phyloP scores from a whole-genome alignment of 352 stramenopile genomes.

The Phytophthora meadii region DNA sequence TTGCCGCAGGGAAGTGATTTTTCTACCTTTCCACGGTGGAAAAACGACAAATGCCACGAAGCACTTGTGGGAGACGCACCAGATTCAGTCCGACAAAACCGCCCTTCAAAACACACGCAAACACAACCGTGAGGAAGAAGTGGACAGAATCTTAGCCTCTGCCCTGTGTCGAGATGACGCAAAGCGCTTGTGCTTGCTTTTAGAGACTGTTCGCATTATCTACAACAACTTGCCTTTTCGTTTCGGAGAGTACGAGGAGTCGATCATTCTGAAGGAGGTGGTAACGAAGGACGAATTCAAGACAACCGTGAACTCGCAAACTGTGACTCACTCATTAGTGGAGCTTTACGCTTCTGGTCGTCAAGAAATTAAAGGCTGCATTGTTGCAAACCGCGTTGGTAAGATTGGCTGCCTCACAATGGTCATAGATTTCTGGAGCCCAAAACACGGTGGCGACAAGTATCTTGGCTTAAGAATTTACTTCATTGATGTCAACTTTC shows the following conservation, averaged over 20 bases:
- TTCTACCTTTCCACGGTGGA: constrained; percentile 4
- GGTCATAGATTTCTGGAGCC: constrained; percentile 3
- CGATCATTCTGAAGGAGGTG: constrained; percentile 4
- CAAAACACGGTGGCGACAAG: background rate
- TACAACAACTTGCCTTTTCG: constrained; percentile 9
- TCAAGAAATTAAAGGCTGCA: background rate
- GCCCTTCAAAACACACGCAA: constrained; percentile 2
- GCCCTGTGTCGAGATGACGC: constrained; percentile 1
- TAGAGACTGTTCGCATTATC: background rate
- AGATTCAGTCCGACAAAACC: constrained; percentile 4
- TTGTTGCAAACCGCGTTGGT: background rate
- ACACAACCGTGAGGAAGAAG: background rate
- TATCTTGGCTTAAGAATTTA: constrained; percentile 7
- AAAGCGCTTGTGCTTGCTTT: constrained; percentile 2
- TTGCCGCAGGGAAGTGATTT: background rate
- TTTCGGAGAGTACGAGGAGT: constrained; percentile 10
- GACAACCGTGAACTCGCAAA: constrained; percentile 2
- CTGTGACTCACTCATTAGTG: constrained; percentile 1
- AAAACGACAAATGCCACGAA: constrained; percentile 2
- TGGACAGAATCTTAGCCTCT: background rate
- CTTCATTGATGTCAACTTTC: background rate
- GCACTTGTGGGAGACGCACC: background rate
- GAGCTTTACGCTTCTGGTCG: background rate
- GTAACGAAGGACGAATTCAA: constrained; percentile 8
- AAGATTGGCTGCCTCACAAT: background rate